Percentiles rank a stretch among this genome's conserved stretches.
Evolutionary conservation across 2,329 filamentous ascomycete genomes (phyloP).

Genomic region (Botryosphaeria dothidea): DNA sequence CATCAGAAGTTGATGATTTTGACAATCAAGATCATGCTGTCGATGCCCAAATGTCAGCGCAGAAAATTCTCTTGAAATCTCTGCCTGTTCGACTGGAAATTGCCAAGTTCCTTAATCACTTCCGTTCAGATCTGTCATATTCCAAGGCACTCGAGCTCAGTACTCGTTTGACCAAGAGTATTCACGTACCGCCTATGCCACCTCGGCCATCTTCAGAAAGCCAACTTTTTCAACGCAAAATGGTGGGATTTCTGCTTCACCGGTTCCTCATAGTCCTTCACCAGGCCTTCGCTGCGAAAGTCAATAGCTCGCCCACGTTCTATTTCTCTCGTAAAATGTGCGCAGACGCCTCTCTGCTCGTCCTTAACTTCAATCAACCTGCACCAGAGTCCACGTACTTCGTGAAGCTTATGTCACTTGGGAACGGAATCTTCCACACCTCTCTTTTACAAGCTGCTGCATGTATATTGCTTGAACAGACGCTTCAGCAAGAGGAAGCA

Average conservation of each 20-base stretch:
- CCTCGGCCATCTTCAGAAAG: background rate
- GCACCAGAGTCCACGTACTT: background rate
- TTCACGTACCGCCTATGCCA: constrained; percentile 23
- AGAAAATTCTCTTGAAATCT: constrained; percentile 24
- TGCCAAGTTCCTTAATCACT: constrained; percentile 32
- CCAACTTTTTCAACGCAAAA: constrained; percentile 47
- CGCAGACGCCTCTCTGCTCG: constrained; percentile 53
- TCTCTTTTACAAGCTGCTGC: background rate
- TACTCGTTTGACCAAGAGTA: constrained; percentile 28
- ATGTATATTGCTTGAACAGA: background rate
- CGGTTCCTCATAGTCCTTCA: constrained; percentile 60
- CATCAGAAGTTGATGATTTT: constrained; percentile 25
- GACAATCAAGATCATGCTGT: constrained; percentile 24
- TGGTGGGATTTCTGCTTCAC: constrained; percentile 54
- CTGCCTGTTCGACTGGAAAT: constrained; percentile 23
- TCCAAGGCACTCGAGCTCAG: constrained; percentile 31
- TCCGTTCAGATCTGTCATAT: constrained; percentile 34
- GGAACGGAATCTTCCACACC: background rate
- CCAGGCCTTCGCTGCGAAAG: constrained; percentile 47
- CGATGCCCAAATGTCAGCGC: constrained; percentile 27
- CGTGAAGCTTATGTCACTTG: background rate
- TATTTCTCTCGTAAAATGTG: constrained; percentile 53
- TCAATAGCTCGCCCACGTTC: constrained; percentile 48
- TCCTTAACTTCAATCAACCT: constrained; percentile 65
- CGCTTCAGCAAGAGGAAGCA: background rate